Percentiles rank a stretch among this genome's conserved stretches.
Evolutionary conservation across 257 asterid species (phyloP).

Genomic region (Fraxinus pennsylvanica): DNA sequence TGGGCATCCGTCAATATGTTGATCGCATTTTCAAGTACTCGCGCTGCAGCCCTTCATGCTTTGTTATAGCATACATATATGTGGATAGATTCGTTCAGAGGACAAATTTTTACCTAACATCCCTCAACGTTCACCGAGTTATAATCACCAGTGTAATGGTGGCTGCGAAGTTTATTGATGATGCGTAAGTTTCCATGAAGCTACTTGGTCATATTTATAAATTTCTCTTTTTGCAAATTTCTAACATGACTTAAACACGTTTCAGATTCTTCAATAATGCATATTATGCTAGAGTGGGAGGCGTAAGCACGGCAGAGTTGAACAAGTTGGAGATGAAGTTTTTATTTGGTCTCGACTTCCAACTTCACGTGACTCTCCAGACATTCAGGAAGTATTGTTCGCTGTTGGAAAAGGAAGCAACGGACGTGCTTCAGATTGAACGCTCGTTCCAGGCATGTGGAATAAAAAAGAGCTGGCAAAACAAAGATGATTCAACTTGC

Average conservation of each 20-base stretch:
- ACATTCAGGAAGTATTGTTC: slow-evolving; percentile 70
- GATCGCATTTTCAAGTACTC: slow-evolving; percentile 87
- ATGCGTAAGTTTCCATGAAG: slow-evolving; percentile 62
- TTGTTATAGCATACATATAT: slow-evolving; percentile 72
- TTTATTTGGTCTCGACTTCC: slow-evolving; percentile 67
- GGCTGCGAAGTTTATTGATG: slow-evolving; percentile 92
- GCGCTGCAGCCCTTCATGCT: slow-evolving; percentile 92
- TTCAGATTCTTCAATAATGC: slow-evolving; percentile 87
- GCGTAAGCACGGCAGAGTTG: slow-evolving; percentile 74
- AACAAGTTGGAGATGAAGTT: slow-evolving; percentile 83
- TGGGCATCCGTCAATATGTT: slow-evolving; percentile 68
- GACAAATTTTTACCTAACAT: slow-evolving; percentile 48
- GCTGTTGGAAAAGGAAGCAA: slow-evolving; percentile 53
- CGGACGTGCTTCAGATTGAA: slow-evolving; percentile 45
- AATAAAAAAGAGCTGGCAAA: slow-evolving; percentile 60
- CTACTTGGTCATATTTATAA: not conserved
- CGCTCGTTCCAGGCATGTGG: slow-evolving; percentile 61
- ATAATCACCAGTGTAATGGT: slow-evolving; percentile 87
- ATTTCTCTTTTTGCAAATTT: not conserved
- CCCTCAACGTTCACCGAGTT: slow-evolving; percentile 82
- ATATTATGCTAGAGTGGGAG: slow-evolving; percentile 90
- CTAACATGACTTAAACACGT: not conserved
- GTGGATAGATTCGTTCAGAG: slow-evolving; percentile 63
- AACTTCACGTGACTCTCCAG: slow-evolving; percentile 58
- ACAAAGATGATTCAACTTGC: slow-evolving; percentile 58